phyloP scores from a whole-genome alignment of 306 rosid genomes.

The Fragaria iinumae region DNA sequence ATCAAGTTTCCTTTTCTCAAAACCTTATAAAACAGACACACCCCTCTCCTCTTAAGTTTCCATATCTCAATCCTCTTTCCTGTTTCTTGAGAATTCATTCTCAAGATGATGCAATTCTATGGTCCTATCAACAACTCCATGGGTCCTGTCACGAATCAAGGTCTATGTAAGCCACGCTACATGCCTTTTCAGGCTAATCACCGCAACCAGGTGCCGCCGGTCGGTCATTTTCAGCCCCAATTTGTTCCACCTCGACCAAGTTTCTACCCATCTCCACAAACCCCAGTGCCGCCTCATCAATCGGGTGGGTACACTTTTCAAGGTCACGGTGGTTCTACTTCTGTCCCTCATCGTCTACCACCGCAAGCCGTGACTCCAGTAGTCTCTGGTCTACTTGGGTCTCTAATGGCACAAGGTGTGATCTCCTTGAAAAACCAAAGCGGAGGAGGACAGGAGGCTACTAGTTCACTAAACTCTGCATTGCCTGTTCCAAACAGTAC shows the following conservation, averaged over 20 bases:
- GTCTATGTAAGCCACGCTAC: constrained; percentile 33
- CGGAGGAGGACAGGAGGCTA: neutral
- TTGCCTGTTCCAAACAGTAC: neutral
- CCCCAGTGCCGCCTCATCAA: constrained; percentile 34
- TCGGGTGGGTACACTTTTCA: neutral
- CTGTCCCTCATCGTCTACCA: constrained; percentile 45
- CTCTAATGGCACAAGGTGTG: constrained; percentile 87
- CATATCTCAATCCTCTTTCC: no score
- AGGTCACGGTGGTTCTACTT: neutral
- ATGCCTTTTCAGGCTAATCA: constrained; percentile 41
- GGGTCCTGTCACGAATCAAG: no score
- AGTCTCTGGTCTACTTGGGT: constrained; percentile 49
- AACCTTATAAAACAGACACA: no score
- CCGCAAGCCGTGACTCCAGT: constrained; percentile 45
- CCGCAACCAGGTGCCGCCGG: constrained; percentile 39
- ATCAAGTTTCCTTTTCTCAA: no score
- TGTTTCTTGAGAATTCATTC: no score
- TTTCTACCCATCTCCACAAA: constrained; percentile 16
- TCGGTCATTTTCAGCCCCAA: constrained; percentile 34
- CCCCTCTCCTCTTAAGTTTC: no score
- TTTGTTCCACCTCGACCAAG: constrained; percentile 37
- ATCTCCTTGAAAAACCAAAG: constrained; percentile 52
- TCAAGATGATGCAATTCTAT: no score
- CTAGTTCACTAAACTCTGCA: neutral
- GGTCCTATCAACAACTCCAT: no score